Evolutionary conservation across 495 filamentous ascomycete genomes (phyloP), one percentile per base, ranked within the genome.

Genomic region (Neurospora sp.): DNA sequence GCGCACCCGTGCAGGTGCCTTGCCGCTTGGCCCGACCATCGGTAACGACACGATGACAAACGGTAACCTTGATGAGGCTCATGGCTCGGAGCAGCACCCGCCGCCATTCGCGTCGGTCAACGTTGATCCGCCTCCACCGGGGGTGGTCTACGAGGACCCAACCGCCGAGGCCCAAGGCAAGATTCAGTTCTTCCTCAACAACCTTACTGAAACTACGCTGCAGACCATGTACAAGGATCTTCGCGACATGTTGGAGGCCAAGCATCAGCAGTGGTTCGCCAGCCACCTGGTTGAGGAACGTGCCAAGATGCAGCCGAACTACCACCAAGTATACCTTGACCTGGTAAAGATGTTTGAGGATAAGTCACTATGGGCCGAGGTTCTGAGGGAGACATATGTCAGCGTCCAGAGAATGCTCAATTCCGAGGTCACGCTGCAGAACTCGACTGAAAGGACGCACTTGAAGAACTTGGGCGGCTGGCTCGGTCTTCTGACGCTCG

Each of bases 231-330:
- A 92, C 74, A 85, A 85, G 45, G 93, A 96, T 71, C 86, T 99
- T 22, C 90, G 87, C 42, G 90, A 95, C 41, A 88, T 91, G 38
- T 78, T 98, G 69, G 87, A 93, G 53, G 89, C 92, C 70, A 87
- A 90, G 72, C 91, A 97, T 78, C 91, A 95, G 76, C 93, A 96
- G 78, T 99, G 96, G 96, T 98, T 99, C 76, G 96, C 96, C 9
- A 88, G 88, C 20, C 96, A 97, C 78, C 83, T 99, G n/a, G 96
- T 99, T 12, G 94, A 97, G 77, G 92, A 97, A 79, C 93, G 95
- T 16, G 96, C 96, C 12, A 98, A 97, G 82, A 87, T 96, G 83
- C 94, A 99, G 78, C 94, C 94, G 5, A 99, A 98, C 77, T 97
- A 93, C 79, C 96, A 99, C 72, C 84, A 90, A 39, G 88, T 98